Evolutionary conservation across 257 asterid species (phyloP).

Genomic region (Solanum neorickii): DNA sequence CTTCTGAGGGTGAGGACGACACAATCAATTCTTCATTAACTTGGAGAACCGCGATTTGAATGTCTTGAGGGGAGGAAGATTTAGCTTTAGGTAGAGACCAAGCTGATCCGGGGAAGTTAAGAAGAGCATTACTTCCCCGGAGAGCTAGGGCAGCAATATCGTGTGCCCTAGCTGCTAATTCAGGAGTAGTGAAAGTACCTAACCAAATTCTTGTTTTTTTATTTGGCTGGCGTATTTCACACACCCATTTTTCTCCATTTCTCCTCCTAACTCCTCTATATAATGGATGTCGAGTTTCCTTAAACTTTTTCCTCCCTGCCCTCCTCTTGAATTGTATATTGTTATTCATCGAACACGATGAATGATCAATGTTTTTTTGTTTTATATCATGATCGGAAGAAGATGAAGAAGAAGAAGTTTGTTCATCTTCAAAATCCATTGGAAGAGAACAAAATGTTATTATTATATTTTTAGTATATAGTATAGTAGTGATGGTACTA

Average conservation of each 20-base stretch:
- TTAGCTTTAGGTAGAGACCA: conserved; percentile 12
- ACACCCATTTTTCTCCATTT: conserved; percentile 46
- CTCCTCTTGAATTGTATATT: conserved; percentile 21
- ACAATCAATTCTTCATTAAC: conserved; percentile 8
- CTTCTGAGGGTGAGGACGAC: neutral
- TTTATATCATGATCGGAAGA: neutral
- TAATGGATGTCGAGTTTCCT: conserved; percentile 58
- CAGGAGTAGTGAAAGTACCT: conserved; percentile 31
- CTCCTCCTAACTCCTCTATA: conserved; percentile 44
- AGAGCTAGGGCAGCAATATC: conserved; percentile 41
- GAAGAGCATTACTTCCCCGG: conserved; percentile 15
- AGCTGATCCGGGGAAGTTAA: conserved; percentile 21
- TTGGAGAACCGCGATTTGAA: conserved; percentile 15
- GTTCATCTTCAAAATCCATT: conserved; percentile 6
- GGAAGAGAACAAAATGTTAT: neutral
- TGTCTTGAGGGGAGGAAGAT: conserved; percentile 21
- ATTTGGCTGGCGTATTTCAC: conserved; percentile 43
- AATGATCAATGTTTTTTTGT: neutral
- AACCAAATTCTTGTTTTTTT: conserved; percentile 29
- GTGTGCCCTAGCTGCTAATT: conserved; percentile 51
- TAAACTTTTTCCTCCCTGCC: conserved; percentile 46
- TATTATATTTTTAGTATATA: neutral
- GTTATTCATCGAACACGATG: neutral
- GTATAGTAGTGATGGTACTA: neutral
- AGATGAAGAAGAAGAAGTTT: neutral